Base-by-base conservation (phyloP, 2,329 filamentous ascomycete species). In the Nemania bipapillata region DNA sequence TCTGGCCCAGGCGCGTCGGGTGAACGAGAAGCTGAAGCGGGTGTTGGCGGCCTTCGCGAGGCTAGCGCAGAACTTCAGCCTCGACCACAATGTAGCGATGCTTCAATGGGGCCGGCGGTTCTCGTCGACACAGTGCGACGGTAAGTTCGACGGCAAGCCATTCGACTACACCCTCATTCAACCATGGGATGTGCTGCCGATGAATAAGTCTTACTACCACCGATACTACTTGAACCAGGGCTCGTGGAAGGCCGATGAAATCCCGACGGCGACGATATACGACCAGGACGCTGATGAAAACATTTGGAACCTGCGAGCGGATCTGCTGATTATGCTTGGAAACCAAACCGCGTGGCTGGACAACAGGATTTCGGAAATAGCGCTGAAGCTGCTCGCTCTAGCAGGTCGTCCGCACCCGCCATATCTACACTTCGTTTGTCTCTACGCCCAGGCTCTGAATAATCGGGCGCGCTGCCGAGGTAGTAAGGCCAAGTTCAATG, bases 91-190 rank as follows among this genome's bases (percentile, higher is more conserved):
- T 22, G 55, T 73, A 24, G 66, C 66, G 4, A 69, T 75, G 62
- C 28, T 75, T 9, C 72, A 74, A 52, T 76, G 74, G 75, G 68
- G 69, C 3, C 68, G 74, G 37, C 70, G 72, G 8, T 73, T 73
- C 66, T 69, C 75, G 0, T 75, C 74, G 53, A 60, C 49, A 26
- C 70, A 72, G 35, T 71, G 71, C 35, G 71, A 73, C 50, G 73
- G 74, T 56, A 72, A 54, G n/a, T 75, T 77, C 45, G 75, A 77
- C 30, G 74, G 74, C n/a, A 71, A 71, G 28, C 69, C 73, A 6
- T 77, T 77, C 55, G 75, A 77, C 55, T 77, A 76, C 56, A 76
- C 72, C 12, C 70, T 75, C 61, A 70, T 77, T 12, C 67, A 70
- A n/a, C 75, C 75, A 15, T 77, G 75, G 75, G 75, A 77, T 54